Evolutionary conservation across 2,329 filamentous ascomycete species (phyloP).

Genomic region (Pseudogymnoascus sp.): DNA sequence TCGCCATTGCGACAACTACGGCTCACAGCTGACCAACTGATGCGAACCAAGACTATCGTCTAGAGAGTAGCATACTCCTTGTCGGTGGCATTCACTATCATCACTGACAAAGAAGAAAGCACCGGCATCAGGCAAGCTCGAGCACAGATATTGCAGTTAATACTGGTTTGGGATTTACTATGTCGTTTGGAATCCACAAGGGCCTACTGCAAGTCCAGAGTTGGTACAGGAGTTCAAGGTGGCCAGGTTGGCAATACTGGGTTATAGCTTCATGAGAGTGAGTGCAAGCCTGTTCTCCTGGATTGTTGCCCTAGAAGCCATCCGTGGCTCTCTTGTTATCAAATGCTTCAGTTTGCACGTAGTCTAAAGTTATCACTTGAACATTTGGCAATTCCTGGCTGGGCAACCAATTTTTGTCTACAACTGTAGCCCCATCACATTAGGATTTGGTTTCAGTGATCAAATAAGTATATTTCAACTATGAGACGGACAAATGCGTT

Average conservation of each 20-base stretch:
- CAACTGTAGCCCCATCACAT: not conserved
- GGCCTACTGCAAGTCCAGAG: not conserved
- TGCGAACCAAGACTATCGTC: not conserved
- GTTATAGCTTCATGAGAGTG: not conserved
- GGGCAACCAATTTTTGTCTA: not conserved
- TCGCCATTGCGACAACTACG: slow-evolving; percentile 1
- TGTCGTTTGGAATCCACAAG: not conserved
- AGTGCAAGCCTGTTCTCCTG: not conserved
- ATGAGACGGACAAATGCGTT: not conserved
- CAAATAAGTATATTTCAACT: not conserved
- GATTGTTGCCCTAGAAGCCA: not conserved
- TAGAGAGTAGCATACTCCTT: not conserved
- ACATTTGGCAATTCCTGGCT: not conserved
- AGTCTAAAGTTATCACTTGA: not conserved
- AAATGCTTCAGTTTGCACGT: not conserved
- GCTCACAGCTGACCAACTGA: not conserved
- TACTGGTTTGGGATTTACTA: not conserved
- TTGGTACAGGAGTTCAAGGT: not conserved
- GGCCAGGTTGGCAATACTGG: not conserved
- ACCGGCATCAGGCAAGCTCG: not conserved
- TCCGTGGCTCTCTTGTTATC: not conserved
- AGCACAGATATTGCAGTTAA: not conserved
- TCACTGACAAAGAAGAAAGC: not conserved
- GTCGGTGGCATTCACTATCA: not conserved
- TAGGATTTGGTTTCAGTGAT: not conserved